Conservation (phyloP, 2,329 filamentous ascomycete genomes). For the Fusarium coicis region DNA sequence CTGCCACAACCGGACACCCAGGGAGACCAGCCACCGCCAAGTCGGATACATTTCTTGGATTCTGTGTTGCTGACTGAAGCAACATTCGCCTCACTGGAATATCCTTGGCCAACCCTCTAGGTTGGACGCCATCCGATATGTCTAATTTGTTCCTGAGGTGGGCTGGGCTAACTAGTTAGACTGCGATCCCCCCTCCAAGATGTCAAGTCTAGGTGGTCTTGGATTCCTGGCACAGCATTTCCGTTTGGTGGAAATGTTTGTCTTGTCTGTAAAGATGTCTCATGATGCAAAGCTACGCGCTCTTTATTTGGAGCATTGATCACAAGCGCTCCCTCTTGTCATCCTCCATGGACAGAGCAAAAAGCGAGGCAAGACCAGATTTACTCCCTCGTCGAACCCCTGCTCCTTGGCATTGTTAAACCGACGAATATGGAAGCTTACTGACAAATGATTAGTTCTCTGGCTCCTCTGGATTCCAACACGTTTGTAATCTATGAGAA, state of each 20-base stretch:
- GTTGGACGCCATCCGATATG: not conserved
- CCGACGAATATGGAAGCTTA: constrained; percentile 14
- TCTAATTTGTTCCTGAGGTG: constrained; percentile 13
- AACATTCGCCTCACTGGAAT: not conserved
- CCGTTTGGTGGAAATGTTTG: not conserved
- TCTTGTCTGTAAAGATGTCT: constrained; percentile 3
- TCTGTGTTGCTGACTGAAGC: constrained; percentile 14
- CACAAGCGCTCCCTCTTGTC: not conserved
- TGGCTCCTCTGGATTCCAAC: not conserved
- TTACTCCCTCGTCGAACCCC: constrained; percentile 13
- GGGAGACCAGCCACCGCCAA: constrained; percentile 28
- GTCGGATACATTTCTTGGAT: constrained; percentile 13
- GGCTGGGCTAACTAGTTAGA: not conserved
- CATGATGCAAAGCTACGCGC: constrained; percentile 15
- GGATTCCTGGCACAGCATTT: not conserved
- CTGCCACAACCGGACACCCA: constrained; percentile 6
- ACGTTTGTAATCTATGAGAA: not conserved
- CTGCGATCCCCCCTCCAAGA: not conserved
- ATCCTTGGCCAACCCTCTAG: not conserved
- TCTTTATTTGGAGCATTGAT: not conserved
- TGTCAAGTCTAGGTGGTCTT: not conserved
- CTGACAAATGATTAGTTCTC: not conserved
- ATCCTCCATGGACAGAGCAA: not conserved
- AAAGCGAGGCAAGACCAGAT: constrained; percentile 10
- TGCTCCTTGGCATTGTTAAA: constrained; percentile 34